Evolutionary conservation across 768 basidiomycete genomes (phyloP), one percentile per base, ranked within the genome.

Genomic region (Psilocybe cyanescens): DNA sequence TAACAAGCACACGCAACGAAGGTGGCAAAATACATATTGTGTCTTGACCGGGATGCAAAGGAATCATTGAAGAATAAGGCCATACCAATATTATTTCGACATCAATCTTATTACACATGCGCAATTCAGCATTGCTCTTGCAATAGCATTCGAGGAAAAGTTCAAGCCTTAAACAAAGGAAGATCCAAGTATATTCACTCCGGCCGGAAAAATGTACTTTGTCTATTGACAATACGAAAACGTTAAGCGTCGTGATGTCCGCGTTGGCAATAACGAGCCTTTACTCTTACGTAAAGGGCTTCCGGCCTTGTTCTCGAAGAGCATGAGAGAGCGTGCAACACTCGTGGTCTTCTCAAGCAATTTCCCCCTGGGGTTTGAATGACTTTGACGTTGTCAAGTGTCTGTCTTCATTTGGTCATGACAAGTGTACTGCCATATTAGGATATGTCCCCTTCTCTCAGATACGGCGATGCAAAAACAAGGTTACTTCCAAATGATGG

Each of bases 401-500:
- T 28, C 29, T 54, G 41, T 9, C 14, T 46, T 51, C 8, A n/a
- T 55, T 58, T 56, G 55, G 59, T 53, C 28, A 59, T 31, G 52
- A 62, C 66, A 67, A 67, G 58, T 47, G 45, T 39, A 8, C 55
- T 39, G 55, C 68, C 64, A 57, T 51, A 53, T 55, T 48, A 17
- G 58, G 64, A 58, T 44, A 58, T 47, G n/a, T n/a, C 33, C 52
- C 31, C n/a, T 41, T 49, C 47, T 57, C 53, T 58, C 31, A n/a
- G 49, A 17, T 41, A 41, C 39, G 30, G 41, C 58, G 50, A 51
- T 55, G 35, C 50, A 46, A 57, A 24, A 63, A 67, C 64, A 65
- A 69, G 60, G 58, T 35, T 41, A 45, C 49, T 54, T 57, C 65
- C 64, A 59, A 63, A 67, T 54, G 16, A 28, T 52, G 51, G 57